Evolutionary conservation across 352 stramenopile genomes (phyloP).

Genomic region (Peronospora destructor): DNA sequence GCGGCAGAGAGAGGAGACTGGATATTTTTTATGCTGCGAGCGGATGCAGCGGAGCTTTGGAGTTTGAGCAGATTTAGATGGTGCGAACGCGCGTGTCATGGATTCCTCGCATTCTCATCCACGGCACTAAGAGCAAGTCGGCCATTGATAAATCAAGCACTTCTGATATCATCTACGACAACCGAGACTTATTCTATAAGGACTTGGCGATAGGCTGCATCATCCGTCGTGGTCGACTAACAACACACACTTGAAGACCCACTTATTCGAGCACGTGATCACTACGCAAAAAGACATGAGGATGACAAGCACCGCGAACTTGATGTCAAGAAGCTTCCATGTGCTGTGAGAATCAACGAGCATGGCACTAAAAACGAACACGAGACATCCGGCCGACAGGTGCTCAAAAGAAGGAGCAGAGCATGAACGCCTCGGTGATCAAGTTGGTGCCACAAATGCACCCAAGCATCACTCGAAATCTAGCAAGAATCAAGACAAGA

Average conservation of each 20-base stretch:
- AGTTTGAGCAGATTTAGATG: slow-evolving; percentile 56
- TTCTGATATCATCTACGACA: slow-evolving; percentile 27
- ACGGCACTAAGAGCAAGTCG: slow-evolving; percentile 9
- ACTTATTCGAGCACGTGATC: slow-evolving; percentile 37
- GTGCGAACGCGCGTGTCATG: slow-evolving; percentile 17
- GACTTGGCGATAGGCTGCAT: slow-evolving; percentile 46
- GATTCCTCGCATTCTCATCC: too few relatives aligned
- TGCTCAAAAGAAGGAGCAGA: slow-evolving; percentile 61
- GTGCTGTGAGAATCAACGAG: slow-evolving; percentile 62
- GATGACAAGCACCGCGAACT: slow-evolving; percentile 28
- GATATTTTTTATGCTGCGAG: slow-evolving; percentile 11
- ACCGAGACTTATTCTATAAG: slow-evolving; percentile 47
- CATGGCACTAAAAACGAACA: too few relatives aligned
- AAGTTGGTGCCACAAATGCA: slow-evolving; percentile 18
- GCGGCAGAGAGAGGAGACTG: too few relatives aligned
- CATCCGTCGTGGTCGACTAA: slow-evolving; percentile 21
- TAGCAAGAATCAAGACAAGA: slow-evolving; percentile 4
- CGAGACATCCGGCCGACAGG: slow-evolving; percentile 38
- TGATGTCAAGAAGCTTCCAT: slow-evolving; percentile 41
- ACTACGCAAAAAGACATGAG: slow-evolving; percentile 29
- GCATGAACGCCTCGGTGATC: slow-evolving; percentile 32
- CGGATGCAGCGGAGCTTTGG: slow-evolving; percentile 18
- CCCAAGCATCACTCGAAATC: slow-evolving; percentile 9
- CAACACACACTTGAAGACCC: slow-evolving; percentile 16
- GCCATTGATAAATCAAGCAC: slow-evolving; percentile 23